Evolutionary conservation across 169 alveolate genomes (phyloP).

Genomic region (Plasmodium blacklocki): DNA sequence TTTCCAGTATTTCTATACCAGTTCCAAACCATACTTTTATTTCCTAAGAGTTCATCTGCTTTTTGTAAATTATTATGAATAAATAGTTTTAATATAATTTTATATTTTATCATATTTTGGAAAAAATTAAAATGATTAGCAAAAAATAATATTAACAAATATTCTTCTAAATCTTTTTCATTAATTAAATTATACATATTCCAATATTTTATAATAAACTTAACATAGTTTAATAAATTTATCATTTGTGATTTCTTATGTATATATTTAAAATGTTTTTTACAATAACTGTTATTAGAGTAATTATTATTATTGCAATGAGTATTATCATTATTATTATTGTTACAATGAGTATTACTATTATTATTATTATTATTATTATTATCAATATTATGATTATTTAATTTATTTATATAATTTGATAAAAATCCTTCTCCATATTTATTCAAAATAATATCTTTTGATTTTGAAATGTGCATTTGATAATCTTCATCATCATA

Average conservation of each 20-base stretch:
- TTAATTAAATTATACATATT: constrained; percentile 13
- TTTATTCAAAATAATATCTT: constrained; percentile 20
- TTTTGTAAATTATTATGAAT: constrained; percentile 7
- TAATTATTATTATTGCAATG: too few species aligned
- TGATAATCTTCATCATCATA: constrained; percentile 22
- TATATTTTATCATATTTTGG: constrained; percentile 36
- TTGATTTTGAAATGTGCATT: constrained; percentile 6
- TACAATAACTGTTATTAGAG: not conserved
- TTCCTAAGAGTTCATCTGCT: constrained; percentile 53
- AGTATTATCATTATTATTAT: too few species aligned
- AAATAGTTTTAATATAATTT: constrained; percentile 27
- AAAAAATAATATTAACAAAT: constrained; percentile 60
- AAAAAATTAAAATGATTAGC: constrained; percentile 68
- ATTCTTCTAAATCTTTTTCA: constrained; percentile 32
- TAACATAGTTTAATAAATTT: constrained; percentile 18
- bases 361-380: too few species aligned
- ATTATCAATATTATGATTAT: too few species aligned
- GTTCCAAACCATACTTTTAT: constrained; percentile 37
- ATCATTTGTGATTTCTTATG: constrained; percentile 45
- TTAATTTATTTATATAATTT: constrained; percentile 12
- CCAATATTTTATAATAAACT: constrained; percentile 42
- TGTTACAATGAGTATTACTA: constrained; percentile 7
- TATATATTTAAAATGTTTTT: constrained; percentile 11
- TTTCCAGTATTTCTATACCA: constrained; percentile 41
- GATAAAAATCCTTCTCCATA: constrained; percentile 64